Percentiles rank a stretch among this genome's conserved stretches.
Evolutionary conservation across 768 basidiomycete species (phyloP).

Genomic region (Mrakia frigida): DNA sequence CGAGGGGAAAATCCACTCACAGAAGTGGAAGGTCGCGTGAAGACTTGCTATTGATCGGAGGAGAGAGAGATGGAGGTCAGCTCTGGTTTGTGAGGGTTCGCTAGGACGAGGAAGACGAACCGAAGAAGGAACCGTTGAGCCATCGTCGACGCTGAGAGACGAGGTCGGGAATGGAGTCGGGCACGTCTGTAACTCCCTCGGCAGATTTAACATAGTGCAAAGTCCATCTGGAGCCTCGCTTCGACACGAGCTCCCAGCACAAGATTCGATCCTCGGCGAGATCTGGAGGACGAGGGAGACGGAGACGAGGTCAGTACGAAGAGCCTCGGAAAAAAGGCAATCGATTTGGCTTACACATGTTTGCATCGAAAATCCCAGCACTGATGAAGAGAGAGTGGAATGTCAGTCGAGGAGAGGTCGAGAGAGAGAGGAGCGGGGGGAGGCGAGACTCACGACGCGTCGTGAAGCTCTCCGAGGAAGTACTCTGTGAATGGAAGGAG

Average conservation of each 20-base stretch:
- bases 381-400: slow-evolving; percentile 52
- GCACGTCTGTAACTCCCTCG: slow-evolving; percentile 86
- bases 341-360: slow-evolving; percentile 88
- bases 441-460: slow-evolving; percentile 40
- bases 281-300: slow-evolving; percentile 74
- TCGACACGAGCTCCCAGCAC: slow-evolving; percentile 97
- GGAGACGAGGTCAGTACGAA: slow-evolving; percentile 56
- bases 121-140: slow-evolving; percentile 98
- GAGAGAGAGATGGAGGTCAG: too few relatives aligned
- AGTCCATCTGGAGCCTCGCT: slow-evolving; percentile 81
- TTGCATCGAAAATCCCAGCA: slow-evolving; percentile 88
- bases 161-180: slow-evolving; percentile 86
- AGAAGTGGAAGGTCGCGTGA: slow-evolving; percentile 86
- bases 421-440: neutral
- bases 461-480: slow-evolving; percentile 88
- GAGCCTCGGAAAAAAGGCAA: slow-evolving; percentile 44
- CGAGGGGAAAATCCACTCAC: neutral
- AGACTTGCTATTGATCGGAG: slow-evolving; percentile 42
- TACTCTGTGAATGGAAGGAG: slow-evolving; percentile 73
- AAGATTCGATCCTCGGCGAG: slow-evolving; percentile 74
- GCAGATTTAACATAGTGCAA: slow-evolving; percentile 95
- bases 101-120: slow-evolving; percentile 51
- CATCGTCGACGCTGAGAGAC: slow-evolving; percentile 93
- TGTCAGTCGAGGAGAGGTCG: slow-evolving; percentile 36
- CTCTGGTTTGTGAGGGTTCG: too few relatives aligned